A percentile compares a stretch with the other conserved stretches of the same genome.
phyloP scores from a whole-genome alignment of 257 asterid genomes.

The Solanum commersonii region DNA sequence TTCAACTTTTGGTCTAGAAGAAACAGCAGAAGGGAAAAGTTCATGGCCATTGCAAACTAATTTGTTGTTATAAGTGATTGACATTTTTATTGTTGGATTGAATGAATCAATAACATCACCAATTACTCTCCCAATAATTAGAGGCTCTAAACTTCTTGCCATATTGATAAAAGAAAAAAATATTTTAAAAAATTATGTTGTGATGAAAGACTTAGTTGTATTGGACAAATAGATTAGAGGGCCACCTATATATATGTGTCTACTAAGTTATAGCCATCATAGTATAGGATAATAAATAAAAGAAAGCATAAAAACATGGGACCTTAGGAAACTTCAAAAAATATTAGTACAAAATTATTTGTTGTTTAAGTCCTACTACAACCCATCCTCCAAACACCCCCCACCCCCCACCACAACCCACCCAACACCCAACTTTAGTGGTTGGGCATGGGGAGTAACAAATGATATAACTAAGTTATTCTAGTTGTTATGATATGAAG shows the following conservation, averaged over 20 bases:
- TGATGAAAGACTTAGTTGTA: not conserved
- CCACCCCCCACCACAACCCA: not conserved
- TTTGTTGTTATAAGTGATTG: conserved; percentile 30
- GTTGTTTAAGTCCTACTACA: not conserved
- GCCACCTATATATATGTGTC: not conserved
- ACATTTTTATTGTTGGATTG: conserved; percentile 32
- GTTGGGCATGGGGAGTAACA: not conserved
- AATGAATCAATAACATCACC: conserved; percentile 71
- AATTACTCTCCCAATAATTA: conserved; percentile 63
- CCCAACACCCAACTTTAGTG: not conserved
- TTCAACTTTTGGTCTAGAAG: conserved; percentile 43
- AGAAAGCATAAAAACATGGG: not conserved
- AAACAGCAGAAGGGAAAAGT: conserved; percentile 55
- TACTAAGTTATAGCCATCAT: not conserved
- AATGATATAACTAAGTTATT: not conserved
- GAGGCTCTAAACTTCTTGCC: conserved; percentile 47
- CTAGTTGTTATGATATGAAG: not conserved
- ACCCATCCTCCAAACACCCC: not conserved
- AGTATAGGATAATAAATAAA: not conserved
- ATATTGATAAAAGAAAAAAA: not conserved
- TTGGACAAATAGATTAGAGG: not conserved
- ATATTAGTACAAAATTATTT: not conserved
- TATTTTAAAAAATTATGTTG: not conserved
- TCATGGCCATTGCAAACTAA: conserved; percentile 69
- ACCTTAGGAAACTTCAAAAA: not conserved